Conservation (phyloP, 192 early-diverging fungal species). For the Gonapodya prolifera region DNA sequence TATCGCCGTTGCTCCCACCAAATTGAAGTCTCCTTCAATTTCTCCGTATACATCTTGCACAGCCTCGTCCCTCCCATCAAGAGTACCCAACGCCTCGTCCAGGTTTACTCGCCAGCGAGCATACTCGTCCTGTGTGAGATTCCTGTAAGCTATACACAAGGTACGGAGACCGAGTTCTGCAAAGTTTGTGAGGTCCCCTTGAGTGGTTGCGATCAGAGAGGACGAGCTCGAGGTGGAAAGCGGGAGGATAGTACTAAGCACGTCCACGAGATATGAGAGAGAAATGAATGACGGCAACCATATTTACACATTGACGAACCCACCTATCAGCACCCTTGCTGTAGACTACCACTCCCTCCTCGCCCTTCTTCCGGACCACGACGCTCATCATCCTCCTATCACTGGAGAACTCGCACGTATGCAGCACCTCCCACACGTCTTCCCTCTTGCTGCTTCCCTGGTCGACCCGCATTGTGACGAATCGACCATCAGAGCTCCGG, state of each 20-base stretch:
- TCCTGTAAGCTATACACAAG: slow-evolving; percentile 5
- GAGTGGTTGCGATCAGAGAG: background rate
- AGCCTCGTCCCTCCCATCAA: slow-evolving; percentile 2
- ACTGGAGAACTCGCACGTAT: slow-evolving; percentile 61
- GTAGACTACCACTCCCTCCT: slow-evolving; percentile 58
- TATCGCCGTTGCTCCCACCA: slow-evolving; percentile 8
- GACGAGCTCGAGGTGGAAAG: background rate
- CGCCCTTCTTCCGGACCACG: slow-evolving; percentile 58
- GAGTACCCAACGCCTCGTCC: background rate
- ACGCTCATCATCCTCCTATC: slow-evolving; percentile 92
- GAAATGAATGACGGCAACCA: background rate
- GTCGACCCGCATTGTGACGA: background rate
- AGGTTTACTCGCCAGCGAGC: slow-evolving; percentile 4
- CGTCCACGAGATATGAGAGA: background rate
- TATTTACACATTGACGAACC: slow-evolving; percentile 35
- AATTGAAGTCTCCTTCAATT: background rate
- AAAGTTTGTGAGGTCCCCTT: background rate
- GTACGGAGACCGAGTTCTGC: slow-evolving; percentile 4
- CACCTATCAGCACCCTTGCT: slow-evolving; percentile 95
- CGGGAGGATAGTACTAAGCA: background rate
- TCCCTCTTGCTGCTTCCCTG: background rate
- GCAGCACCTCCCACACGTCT: slow-evolving; percentile 3
- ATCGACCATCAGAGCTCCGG: background rate
- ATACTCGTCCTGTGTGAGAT: background rate
- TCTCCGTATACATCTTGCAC: background rate